Base-by-base conservation (phyloP, 768 basidiomycete genomes). In the Holtermanniella nyarrowii region DNA sequence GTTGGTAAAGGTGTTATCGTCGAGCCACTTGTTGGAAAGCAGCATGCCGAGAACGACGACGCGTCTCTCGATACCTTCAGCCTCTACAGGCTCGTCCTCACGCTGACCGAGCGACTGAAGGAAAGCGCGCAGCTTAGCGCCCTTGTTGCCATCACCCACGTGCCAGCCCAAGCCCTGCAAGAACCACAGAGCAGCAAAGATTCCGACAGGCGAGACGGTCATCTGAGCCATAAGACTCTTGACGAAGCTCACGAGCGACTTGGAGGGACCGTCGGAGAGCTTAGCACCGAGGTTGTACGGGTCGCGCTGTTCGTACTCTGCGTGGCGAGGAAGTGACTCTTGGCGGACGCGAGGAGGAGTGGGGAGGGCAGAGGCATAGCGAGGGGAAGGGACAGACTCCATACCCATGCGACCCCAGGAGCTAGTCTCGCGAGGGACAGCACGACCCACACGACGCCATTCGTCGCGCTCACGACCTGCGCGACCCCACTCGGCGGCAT, bases 11-110 rank as follows among this genome's bases (percentile, higher is more conserved):
- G 67, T 65, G 49, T 68, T 65, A 44, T 70, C 69, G 39, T 70
- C 69, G 24, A 70, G 45, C 65, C 67, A 69, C 46, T 70, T 70
- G 45, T 68, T 65, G 7, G 65, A 57, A 11, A 70, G 54, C 25
- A 65, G 53, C 3, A 70, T 45, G 21, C 63, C 69, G 42, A 70
- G 56, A 5, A 54, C 48, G 12, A 62, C 61, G 1, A 67, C 56
- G 26, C 60, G 48, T 24, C 48, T 55, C 53, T 66, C 61, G 7
- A 61, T 44, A 21, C 53, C 44, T n/a, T 62, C 55, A 18, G 37
- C 25, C 16, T 53, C 58, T 7, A 37, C 31, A 7, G 51, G 46
- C 31, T 16, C 40, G 48, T 41, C 47, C 43, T 11, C 23, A n/a
- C 20, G 49, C 46, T 27, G 48, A 16, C 31, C 31, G 31, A 37